Evolutionary conservation across 352 stramenopile genomes (phyloP).

Genomic region (Phytophthora rubi): DNA sequence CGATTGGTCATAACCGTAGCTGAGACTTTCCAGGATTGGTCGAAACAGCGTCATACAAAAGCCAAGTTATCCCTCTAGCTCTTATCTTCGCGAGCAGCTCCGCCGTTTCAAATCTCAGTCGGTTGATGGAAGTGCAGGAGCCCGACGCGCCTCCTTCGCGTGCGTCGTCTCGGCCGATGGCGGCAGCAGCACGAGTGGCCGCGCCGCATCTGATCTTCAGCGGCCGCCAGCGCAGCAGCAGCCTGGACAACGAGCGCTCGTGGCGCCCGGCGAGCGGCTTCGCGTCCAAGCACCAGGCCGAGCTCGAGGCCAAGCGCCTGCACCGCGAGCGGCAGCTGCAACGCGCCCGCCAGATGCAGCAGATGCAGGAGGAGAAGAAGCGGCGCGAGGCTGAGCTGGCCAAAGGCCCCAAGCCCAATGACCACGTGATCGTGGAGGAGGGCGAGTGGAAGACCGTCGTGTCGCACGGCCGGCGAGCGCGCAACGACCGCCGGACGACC

Average conservation of each 20-base stretch:
- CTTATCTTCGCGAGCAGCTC: slow-evolving; percentile 17
- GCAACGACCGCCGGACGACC: slow-evolving; percentile 26
- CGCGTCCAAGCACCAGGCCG: slow-evolving; percentile 40
- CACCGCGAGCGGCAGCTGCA: slow-evolving; percentile 32
- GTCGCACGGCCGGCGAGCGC: slow-evolving; percentile 35
- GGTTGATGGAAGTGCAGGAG: slow-evolving; percentile 36
- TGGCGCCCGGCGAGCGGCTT: slow-evolving; percentile 48
- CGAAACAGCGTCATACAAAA: slow-evolving; percentile 13
- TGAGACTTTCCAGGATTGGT: slow-evolving; percentile 4
- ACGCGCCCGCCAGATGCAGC: slow-evolving; percentile 27
- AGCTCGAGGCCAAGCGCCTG: slow-evolving; percentile 39
- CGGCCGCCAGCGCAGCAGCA: slow-evolving; percentile 34
- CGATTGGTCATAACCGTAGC: slow-evolving; percentile 7
- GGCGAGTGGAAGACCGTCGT: slow-evolving; percentile 50
- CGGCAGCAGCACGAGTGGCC: slow-evolving; percentile 1
- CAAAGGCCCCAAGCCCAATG: slow-evolving; percentile 32
- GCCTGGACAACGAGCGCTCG: slow-evolving; percentile 37
- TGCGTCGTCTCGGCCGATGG: slow-evolving; percentile 21
- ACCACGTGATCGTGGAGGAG: slow-evolving; percentile 32
- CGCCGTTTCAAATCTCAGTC: slow-evolving; percentile 36
- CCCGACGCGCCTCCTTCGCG: slow-evolving; percentile 16
- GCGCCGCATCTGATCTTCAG: neutral
- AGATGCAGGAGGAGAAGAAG: slow-evolving; percentile 34
- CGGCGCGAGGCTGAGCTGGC: slow-evolving; percentile 19
- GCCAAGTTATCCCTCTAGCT: slow-evolving; percentile 4